Base-by-base conservation (phyloP, 495 filamentous ascomycete genomes). In the Astrothelium subdiscretum region DNA sequence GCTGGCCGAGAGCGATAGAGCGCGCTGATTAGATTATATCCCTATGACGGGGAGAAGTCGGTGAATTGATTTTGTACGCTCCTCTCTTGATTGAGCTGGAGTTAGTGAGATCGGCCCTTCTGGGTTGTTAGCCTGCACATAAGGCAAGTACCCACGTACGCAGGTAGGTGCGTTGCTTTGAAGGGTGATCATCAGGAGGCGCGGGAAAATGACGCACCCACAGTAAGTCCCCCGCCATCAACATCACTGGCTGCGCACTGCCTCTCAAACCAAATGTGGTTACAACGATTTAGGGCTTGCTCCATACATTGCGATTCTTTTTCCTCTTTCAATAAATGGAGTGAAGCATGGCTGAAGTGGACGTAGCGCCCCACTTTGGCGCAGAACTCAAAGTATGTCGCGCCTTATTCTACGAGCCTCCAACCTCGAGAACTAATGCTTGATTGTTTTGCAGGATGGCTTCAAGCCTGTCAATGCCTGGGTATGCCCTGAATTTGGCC, bases 391-490 rank as follows among this genome's bases (percentile, higher is more conserved):
- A 65, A 24, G 62, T 63, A 63, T 10, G 35, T 18, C 11, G 5
- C n/a, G n/a, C n/a, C n/a, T n/a, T n/a, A n/a, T n/a, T n/a, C n/a
- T n/a, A 12, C 15, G 58, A 18, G 10, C 22, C 8, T 12, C 40
- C 12, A n/a, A 43, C n/a, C 40, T 12, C 11, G n/a, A 12, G 12
- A 38, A 38, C 35, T 38, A 38, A 38, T 38, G 35, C 35, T 38
- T 6, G 35, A 38, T 15, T 38, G 35, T 15, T 15, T 38, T 38
- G 35, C 10, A 94, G 90, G 94, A 98, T 85, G 86, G 85, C 67
- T 97, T 96, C 79, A 97, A 94, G 73, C 83, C 91, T 15, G 91
- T 92, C 72, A 96, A 94, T 72, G 80, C 81, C 70, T 98, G 95
- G 92, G 86, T 87, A 84, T 67, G 77, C 63, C 31, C n/a, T n/a